Conservation (phyloP, 176 grass and related monocot genomes). For the Ensete glaucum region DNA sequence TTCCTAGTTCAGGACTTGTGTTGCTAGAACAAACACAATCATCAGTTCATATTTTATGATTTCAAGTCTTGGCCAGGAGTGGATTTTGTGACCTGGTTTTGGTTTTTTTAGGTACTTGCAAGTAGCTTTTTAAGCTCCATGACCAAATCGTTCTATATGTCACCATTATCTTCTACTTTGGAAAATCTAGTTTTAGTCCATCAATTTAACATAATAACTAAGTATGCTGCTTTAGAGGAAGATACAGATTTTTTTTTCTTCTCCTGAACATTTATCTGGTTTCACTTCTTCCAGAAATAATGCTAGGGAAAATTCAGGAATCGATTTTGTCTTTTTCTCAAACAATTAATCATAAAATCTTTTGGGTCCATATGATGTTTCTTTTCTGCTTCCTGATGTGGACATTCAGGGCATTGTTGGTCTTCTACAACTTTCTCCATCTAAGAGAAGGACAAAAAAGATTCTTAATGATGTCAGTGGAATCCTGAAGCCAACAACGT, state of each 20-base stretch:
- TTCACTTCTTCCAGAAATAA: not conserved
- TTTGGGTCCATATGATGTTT: not conserved
- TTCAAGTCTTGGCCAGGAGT: no score
- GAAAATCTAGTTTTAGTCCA: no score
- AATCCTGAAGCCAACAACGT: conserved; percentile 74
- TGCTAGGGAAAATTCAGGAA: not conserved
- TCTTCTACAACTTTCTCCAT: conserved; percentile 17
- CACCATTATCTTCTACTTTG: no score
- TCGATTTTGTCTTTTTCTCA: not conserved
- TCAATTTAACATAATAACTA: no score
- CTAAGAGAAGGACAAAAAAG: conserved; percentile 38
- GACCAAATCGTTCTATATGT: no score
- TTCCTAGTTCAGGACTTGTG: no score
- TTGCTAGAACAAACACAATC: no score
- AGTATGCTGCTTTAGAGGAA: no score
- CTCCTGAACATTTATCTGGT: not conserved
- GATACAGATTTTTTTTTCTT: not conserved
- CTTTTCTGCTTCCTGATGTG: not conserved
- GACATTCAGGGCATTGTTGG: conserved; percentile 42
- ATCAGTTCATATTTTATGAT: no score
- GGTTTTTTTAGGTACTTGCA: no score
- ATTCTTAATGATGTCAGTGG: conserved; percentile 64
- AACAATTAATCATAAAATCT: not conserved
- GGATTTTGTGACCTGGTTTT: no score
- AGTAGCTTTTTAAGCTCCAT: no score